These are phyloP conservation scores for Entophlyctis luteolus DNA, from an alignment of 192 early-diverging fungal genomes.

Conservation along the genomic window DNA sequence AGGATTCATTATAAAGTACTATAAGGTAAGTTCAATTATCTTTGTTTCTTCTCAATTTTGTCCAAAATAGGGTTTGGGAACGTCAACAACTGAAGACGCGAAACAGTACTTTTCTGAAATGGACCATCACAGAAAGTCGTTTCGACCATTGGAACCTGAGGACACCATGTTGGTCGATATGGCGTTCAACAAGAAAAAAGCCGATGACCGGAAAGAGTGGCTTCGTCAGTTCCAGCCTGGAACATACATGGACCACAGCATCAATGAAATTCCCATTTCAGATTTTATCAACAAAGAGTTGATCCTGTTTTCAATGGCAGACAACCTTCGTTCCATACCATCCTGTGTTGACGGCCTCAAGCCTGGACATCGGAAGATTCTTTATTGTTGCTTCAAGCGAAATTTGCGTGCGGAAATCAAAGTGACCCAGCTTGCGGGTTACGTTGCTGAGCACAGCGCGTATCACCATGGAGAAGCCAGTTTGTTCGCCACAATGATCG, in stretches of 20 bases:
- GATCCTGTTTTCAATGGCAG: slow-evolving; percentile 89
- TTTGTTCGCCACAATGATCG: slow-evolving; percentile 81
- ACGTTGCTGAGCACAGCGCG: slow-evolving; percentile 80
- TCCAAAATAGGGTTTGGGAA: slow-evolving; percentile 76
- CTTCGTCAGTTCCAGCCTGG: slow-evolving; percentile 76
- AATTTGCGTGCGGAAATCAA: slow-evolving; percentile 82
- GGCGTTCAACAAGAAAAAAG: slow-evolving; percentile 94
- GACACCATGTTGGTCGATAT: slow-evolving; percentile 85
- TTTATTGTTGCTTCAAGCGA: slow-evolving; percentile 80
- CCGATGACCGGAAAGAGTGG: slow-evolving; percentile 95
- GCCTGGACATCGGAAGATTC: slow-evolving; percentile 92
- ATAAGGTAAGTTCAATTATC: slow-evolving; percentile 57
- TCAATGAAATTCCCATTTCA: slow-evolving; percentile 67
- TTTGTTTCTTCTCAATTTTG: neutral
- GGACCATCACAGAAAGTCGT: slow-evolving; percentile 73
- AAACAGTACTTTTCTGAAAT: slow-evolving; percentile 89
- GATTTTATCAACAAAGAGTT: slow-evolving; percentile 97
- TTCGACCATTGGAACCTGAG: slow-evolving; percentile 50
- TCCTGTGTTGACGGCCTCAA: slow-evolving; percentile 92
- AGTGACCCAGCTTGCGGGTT: slow-evolving; percentile 81
- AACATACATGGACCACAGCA: slow-evolving; percentile 82
- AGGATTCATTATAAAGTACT: slow-evolving; percentile 90
- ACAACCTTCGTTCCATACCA: slow-evolving; percentile 92
- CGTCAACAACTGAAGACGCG: slow-evolving; percentile 75
- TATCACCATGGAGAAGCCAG: slow-evolving; percentile 95